phyloP scores from a whole-genome alignment of 192 early-diverging fungal species.

The Coemansia sp. region DNA sequence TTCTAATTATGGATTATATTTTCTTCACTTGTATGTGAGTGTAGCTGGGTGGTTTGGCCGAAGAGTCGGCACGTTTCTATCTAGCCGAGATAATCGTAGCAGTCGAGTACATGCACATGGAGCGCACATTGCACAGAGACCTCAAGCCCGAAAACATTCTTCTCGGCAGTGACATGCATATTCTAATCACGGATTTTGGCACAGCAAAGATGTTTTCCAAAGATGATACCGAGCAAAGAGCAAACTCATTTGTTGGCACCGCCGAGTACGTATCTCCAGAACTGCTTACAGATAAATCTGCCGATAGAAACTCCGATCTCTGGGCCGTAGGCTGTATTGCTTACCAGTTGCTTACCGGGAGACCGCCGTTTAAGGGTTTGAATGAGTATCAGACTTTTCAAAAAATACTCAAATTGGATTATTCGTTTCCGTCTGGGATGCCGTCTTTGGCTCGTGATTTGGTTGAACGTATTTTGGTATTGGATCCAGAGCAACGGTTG shows the following conservation, averaged over 20 bases:
- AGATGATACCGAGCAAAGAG: constrained; percentile 44
- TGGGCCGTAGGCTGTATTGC: constrained; percentile 91
- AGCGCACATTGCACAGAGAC: constrained; percentile 89
- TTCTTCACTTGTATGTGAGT: constrained; percentile 10
- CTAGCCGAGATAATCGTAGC: constrained; percentile 81
- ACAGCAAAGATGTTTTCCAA: constrained; percentile 64
- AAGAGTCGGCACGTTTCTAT: constrained; percentile 81
- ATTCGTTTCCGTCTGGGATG: constrained; percentile 76
- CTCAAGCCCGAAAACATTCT: constrained; percentile 96
- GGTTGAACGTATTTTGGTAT: constrained; percentile 71
- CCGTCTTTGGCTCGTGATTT: constrained; percentile 69
- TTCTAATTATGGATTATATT: constrained; percentile 8
- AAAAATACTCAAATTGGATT: constrained; percentile 88
- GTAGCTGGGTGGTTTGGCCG: constrained; percentile 63
- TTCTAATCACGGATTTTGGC: constrained; percentile 96
- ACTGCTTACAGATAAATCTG: constrained; percentile 83
- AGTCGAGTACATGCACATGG: constrained; percentile 85
- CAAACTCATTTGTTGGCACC: constrained; percentile 96
- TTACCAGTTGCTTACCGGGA: constrained; percentile 85
- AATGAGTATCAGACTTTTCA: constrained; percentile 99
- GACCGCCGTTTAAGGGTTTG: constrained; percentile 89
- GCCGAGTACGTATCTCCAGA: constrained; percentile 99
- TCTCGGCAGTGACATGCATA: constrained; percentile 84
- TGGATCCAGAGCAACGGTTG: constrained; percentile 62
- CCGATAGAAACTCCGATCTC: constrained; percentile 74